Evolutionary conservation across 2,329 filamentous ascomycete species (phyloP), one percentile per base, ranked within the genome.

Genomic region (Beauveria sp.): DNA sequence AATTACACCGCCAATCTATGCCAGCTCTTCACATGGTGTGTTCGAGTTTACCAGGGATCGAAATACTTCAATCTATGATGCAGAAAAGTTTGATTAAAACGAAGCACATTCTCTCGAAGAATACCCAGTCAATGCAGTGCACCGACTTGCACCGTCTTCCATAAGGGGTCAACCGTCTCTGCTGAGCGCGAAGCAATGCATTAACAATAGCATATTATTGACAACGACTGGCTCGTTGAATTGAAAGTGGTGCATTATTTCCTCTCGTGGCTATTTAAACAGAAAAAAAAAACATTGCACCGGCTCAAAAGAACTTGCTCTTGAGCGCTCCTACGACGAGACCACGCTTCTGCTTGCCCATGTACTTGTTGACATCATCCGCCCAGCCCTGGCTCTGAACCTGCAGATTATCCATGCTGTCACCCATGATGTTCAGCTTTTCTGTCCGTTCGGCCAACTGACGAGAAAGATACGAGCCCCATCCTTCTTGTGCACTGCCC

Each of bases 391-490:
- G 85, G 71, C 90, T 96, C 67, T 88, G 88, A 68, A 91, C 83
- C 69, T 93, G 88, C 64, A 97, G 76, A 65, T 84, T 86, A 65
- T 96, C 89, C 86, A 98, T 92, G 53, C 80, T 87, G 69, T 98
- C 93, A 2, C 88, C 89, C 75, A 93, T 88, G 5, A 96, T 78
- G 50, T 88, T 89, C 62, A 99, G 78, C 70, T 88, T 91, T 76
- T 98, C 91, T 0, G 95, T 96, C 56, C 95, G 79, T 75, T 98
- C 93, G 68, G 96, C 92, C 51, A 99, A 75, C 73, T 96, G 91
- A 42, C 93, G 83, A 10, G 89, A 87, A 74, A 98, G 86, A 71
- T 96, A 98, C 49, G 91, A 87, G 68, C 85, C 84, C 85, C 85
- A 88, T 0, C 84, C 84, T 67, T 96, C 87, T 63, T 83, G 77